phyloP scores from a whole-genome alignment of 225 moss, liverwort and hornwort genomes.

The Ulota crispa region DNA sequence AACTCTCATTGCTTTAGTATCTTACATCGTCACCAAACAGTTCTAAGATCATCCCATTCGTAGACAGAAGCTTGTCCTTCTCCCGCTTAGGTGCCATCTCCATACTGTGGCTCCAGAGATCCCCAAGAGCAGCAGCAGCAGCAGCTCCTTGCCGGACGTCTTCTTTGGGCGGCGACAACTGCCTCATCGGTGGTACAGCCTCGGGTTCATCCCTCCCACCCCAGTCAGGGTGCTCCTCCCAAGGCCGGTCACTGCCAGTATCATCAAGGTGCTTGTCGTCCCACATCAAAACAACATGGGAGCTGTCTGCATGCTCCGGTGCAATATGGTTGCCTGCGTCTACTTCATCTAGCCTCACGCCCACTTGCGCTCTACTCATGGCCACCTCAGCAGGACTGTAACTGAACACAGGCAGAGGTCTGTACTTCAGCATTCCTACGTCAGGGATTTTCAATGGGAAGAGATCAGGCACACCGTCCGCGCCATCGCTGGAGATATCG shows the following conservation, averaged over 20 bases:
- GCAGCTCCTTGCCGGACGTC: conserved; percentile 43
- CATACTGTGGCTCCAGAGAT: conserved; percentile 63
- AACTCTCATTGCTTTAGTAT: conserved; percentile 28
- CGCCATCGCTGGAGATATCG: conserved; percentile 38
- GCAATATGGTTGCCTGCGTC: conserved; percentile 17
- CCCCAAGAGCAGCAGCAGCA: conserved; percentile 33
- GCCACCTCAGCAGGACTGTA: conserved; percentile 32
- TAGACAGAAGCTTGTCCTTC: conserved; percentile 86
- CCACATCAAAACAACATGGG: conserved; percentile 51
- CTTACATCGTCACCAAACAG: conserved; percentile 81
- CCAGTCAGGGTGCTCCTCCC: conserved; percentile 62
- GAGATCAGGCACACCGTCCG: conserved; percentile 20
- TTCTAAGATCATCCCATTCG: conserved; percentile 89
- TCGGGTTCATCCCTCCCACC: conserved; percentile 56
- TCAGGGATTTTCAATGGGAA: conserved; percentile 45
- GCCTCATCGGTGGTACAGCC: conserved; percentile 36
- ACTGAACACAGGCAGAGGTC: conserved; percentile 44
- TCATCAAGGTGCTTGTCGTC: conserved; percentile 68
- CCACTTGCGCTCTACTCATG: conserved; percentile 25
- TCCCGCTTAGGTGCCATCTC: conserved; percentile 63
- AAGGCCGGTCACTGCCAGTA: conserved; percentile 34
- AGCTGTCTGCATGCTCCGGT: conserved; percentile 43
- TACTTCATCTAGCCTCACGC: conserved; percentile 28
- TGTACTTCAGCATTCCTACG: conserved; percentile 39
- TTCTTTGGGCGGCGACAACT: conserved; percentile 44